phyloP scores from a whole-genome alignment of 495 filamentous ascomycete species.

The Lindgomyces ingoldianus region DNA sequence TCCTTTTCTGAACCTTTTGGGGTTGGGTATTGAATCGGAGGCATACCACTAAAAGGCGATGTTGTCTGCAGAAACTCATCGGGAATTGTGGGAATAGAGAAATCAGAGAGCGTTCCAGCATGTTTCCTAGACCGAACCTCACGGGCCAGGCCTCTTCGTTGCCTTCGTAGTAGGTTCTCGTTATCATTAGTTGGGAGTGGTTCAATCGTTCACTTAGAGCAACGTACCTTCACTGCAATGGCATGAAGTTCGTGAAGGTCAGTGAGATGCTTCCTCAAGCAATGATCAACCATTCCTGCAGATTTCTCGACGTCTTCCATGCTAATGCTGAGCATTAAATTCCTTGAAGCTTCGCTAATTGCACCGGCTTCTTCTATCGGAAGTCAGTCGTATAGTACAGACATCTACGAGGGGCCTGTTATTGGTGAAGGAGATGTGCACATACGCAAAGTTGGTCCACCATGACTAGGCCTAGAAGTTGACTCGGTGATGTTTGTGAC shows the following conservation, averaged over 20 bases:
- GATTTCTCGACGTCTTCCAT: neutral
- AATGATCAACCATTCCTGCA: neutral
- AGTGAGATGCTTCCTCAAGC: constrained; percentile 12
- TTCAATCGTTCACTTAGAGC: too few species aligned
- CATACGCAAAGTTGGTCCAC: too few species aligned
- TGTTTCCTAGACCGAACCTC: neutral
- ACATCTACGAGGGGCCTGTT: too few species aligned
- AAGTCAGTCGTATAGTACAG: too few species aligned
- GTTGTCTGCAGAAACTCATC: neutral
- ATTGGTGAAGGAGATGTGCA: too few species aligned
- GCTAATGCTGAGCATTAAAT: neutral
- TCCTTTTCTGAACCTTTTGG: too few species aligned
- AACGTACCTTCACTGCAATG: constrained; percentile 6
- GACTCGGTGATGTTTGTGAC: too few species aligned
- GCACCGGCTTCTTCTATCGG: neutral
- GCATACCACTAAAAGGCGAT: constrained; percentile 27
- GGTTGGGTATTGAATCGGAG: too few species aligned
- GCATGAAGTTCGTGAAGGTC: constrained; percentile 12
- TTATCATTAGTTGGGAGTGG: neutral
- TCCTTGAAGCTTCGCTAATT: neutral
- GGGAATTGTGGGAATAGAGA: neutral
- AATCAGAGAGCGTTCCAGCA: neutral
- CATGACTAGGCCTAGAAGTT: too few species aligned
- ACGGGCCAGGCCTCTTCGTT: constrained; percentile 17
- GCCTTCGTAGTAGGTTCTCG: constrained; percentile 9